Base-by-base conservation (phyloP, 805 yeast species). In the Myxozyma geophila region DNA sequence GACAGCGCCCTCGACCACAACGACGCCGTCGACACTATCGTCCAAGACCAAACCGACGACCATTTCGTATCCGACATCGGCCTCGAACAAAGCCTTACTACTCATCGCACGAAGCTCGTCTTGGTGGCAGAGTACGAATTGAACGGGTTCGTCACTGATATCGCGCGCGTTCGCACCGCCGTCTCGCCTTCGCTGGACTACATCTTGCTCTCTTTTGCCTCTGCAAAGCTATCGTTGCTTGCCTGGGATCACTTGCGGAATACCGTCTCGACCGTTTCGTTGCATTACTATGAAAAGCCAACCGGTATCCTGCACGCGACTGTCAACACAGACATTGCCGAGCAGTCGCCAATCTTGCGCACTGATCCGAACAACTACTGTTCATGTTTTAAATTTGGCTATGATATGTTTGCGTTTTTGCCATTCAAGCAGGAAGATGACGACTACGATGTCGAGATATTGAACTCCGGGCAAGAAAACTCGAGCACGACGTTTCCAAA, bases 221-320 rank as follows among this genome's bases (percentile, higher is more conserved):
- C 78, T 57, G 97, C 97, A 37, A 93, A 93, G 73, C 71, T 92
- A 46, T 89, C 96, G 0, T 76, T 92, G 17, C 75, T 93, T 36
- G 81, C 81, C 60, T 95, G 96, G 90, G 87, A 91, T 70, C 74
- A 75, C 3, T 74, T 71, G 3, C 73, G 70, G n/a, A 80, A 84
- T 67, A 70, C 82, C 0, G 79, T 93, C n/a, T 79, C 82, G 33
- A 90, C 97, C 0, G 81, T 85, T 0, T 89, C 96, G 56, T 78
- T 95, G 57, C 99, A 95, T 76, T 91, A 83, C 73, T 95, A 92
- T 74, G 98, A 93, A 70, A 83, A 85, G 50, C 84, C 84, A 33
- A 78, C 91, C 2, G 43, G 59, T 2, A 21, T 61, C 9, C 19
- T 44, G 19, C 50, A 21, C 13, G 59, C 59, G 6, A 19, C 57